A percentile compares a stretch with the other conserved stretches of the same genome.
These are phyloP conservation scores for Phytophthora rubi DNA, from an alignment of 352 stramenopile genomes.

Conservation along the genomic window DNA sequence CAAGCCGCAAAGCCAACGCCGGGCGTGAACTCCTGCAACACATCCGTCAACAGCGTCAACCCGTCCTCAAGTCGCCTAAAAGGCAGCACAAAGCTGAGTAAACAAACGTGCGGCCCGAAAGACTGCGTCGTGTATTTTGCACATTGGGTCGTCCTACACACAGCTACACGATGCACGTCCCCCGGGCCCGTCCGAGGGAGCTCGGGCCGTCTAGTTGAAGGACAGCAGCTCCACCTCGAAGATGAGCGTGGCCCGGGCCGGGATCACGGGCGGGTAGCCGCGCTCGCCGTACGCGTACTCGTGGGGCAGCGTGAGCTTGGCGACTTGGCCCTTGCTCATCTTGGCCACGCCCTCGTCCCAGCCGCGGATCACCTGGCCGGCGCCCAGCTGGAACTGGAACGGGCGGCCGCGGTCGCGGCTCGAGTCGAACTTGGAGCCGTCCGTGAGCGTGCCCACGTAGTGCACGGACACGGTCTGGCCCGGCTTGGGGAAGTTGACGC, in stretches of 20 bases:
- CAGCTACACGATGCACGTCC: constrained; percentile 6
- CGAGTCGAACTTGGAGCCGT: constrained; percentile 87
- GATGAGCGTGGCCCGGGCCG: constrained; percentile 91
- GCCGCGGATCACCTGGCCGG: constrained; percentile 79
- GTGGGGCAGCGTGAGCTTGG: constrained; percentile 91
- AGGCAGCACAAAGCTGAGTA: constrained; percentile 12
- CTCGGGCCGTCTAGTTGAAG: constrained; percentile 53
- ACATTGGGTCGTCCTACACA: neutral
- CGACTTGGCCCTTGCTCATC: constrained; percentile 94
- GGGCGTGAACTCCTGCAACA: constrained; percentile 28
- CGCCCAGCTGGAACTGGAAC: constrained; percentile 84
- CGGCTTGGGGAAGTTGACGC: constrained; percentile 74
- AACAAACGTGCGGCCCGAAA: constrained; percentile 5
- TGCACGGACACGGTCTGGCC: constrained; percentile 80
- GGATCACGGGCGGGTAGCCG: constrained; percentile 91
- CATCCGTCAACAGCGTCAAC: constrained; percentile 18
- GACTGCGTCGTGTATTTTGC: constrained; percentile 25
- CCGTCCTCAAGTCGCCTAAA: neutral
- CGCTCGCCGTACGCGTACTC: constrained; percentile 95
- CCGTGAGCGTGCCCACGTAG: constrained; percentile 77
- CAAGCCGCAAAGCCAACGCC: constrained; percentile 9
- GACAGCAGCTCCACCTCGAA: constrained; percentile 94
- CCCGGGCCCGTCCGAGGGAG: constrained; percentile 6
- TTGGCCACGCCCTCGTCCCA: constrained; percentile 79
- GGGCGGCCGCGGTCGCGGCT: constrained; percentile 75